phyloP scores from a whole-genome alignment of 2,329 filamentous ascomycete species.

The Myriosclerotinia scirpicola region DNA sequence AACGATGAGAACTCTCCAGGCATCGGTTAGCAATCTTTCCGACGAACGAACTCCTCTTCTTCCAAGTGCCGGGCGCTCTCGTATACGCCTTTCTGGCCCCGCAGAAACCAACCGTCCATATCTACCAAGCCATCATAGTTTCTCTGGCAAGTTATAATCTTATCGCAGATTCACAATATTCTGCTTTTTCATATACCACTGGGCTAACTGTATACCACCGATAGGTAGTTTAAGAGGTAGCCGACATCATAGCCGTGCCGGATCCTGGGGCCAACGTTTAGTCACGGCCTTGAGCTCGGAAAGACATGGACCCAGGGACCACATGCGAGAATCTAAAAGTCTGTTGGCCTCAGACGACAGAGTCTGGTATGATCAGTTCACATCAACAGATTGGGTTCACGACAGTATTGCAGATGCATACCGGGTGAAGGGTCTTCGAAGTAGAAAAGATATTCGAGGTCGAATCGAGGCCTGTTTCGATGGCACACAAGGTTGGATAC shows the following conservation, averaged over 20 bases:
- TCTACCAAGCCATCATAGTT: conserved; percentile 36
- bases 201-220: conserved; percentile 7
- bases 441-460: conserved; percentile 81
- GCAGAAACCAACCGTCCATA: conserved; percentile 28
- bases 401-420: conserved; percentile 94
- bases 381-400: conserved; percentile 96
- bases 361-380: conserved; percentile 98
- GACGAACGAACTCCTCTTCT: conserved; percentile 39
- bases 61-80: conserved; percentile 33
- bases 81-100: conserved; percentile 34
- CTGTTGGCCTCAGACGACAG: conserved; percentile 76
- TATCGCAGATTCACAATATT: neutral
- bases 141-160: conserved; percentile 28
- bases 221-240: conserved; percentile 38
- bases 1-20: conserved; percentile 20
- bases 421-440: conserved; percentile 78
- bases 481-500: conserved; percentile 87
- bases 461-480: conserved; percentile 75
- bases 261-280: conserved; percentile 61
- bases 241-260: conserved; percentile 51
- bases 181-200: neutral
- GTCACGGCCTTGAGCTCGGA: conserved; percentile 58
- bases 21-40: conserved; percentile 23
- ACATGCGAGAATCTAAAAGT: conserved; percentile 60
- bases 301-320: conserved; percentile 46